These are phyloP conservation scores for Globisporangium cylindrosporum DNA, from an alignment of 352 stramenopile genomes.

Conservation along the genomic window DNA sequence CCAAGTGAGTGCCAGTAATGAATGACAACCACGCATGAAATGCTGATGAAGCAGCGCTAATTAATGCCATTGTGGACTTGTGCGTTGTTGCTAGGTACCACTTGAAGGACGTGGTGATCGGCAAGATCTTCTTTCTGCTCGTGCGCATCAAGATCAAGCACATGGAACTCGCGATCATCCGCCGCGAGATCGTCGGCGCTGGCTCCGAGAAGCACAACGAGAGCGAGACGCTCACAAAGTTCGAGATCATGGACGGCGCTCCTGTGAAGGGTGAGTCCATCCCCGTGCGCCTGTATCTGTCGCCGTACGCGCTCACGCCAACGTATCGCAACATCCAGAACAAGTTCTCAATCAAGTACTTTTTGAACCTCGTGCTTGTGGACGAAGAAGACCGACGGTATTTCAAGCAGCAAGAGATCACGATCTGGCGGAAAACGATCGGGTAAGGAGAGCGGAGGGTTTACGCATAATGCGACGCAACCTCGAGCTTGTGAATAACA, in stretches of 20 bases:
- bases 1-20: slow-evolving; percentile 46
- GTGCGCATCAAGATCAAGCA: slow-evolving; percentile 99
- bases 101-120: slow-evolving; percentile 95
- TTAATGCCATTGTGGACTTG: neutral
- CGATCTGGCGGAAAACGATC: slow-evolving; percentile 88
- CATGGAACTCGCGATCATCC: slow-evolving; percentile 98
- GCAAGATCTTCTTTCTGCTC: slow-evolving; percentile 98
- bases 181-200: slow-evolving; percentile 89
- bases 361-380: slow-evolving; percentile 98
- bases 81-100: slow-evolving; percentile 59
- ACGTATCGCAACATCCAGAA: slow-evolving; percentile 90
- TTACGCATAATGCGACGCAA: neutral
- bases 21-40: too few relatives aligned
- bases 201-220: slow-evolving; percentile 88
- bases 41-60: neutral
- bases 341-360: slow-evolving; percentile 95
- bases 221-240: slow-evolving; percentile 97
- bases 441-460: slow-evolving; percentile 20
- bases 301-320: slow-evolving; percentile 86
- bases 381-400: slow-evolving; percentile 99
- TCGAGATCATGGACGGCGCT: slow-evolving; percentile 99
- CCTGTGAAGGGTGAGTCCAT: slow-evolving; percentile 96
- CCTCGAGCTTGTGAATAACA: neutral
- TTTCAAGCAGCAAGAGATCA: slow-evolving; percentile 99
- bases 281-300: slow-evolving; percentile 95